A percentile compares a stretch with the other conserved stretches of the same genome.
Evolutionary conservation across 176 grass and related monocot genomes (phyloP).

Genomic region (Carex scoparia): DNA sequence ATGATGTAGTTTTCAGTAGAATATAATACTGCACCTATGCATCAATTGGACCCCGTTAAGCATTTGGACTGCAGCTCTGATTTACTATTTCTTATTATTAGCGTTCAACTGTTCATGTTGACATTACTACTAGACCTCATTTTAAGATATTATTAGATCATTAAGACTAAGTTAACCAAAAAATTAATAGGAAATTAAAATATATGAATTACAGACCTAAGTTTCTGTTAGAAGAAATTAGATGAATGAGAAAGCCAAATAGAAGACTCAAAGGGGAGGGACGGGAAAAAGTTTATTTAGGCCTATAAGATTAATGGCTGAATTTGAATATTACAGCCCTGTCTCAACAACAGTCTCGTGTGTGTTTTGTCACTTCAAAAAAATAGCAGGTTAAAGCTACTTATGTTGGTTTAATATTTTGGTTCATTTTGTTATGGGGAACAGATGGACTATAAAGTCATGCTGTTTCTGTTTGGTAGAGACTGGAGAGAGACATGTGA

Average conservation of each 20-base stretch:
- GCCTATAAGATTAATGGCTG: neutral
- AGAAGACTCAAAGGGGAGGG: neutral
- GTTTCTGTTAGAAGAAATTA: neutral
- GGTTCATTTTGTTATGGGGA: neutral
- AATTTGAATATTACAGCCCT: neutral
- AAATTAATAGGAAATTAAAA: neutral
- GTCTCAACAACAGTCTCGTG: neutral
- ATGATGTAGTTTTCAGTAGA: neutral
- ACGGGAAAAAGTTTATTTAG: neutral
- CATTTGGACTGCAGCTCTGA: neutral
- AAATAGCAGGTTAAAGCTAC: neutral
- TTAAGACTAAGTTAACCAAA: neutral
- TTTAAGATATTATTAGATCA: neutral
- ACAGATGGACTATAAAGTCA: neutral
- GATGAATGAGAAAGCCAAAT: neutral
- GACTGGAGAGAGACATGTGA: neutral
- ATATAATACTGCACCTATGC: neutral
- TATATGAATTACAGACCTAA: neutral
- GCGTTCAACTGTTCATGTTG: neutral
- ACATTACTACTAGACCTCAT: neutral
- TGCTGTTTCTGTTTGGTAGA: neutral
- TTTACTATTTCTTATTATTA: neutral
- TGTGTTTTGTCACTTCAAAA: neutral
- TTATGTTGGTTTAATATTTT: neutral
- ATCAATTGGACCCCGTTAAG: neutral